Evolutionary conservation across 2,329 filamentous ascomycete genomes (phyloP).

Genomic region (Scorias spongiosa): DNA sequence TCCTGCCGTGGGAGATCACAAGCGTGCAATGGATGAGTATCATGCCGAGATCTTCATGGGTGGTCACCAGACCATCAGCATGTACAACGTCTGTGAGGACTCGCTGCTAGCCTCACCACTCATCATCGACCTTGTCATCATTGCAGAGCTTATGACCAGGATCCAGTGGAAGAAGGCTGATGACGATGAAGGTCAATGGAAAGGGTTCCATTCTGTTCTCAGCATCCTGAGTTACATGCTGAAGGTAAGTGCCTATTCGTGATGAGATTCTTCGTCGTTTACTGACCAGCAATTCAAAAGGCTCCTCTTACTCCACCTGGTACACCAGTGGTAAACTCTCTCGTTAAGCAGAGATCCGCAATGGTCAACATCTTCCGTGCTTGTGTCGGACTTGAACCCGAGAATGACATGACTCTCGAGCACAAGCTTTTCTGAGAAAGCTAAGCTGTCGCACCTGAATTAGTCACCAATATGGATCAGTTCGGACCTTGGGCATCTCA

Average conservation of each 20-base stretch:
- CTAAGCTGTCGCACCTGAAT: not conserved
- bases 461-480: too few species aligned
- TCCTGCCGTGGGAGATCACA: slow-evolving; percentile 97
- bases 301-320: slow-evolving; percentile 87
- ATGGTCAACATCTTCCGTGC: slow-evolving; percentile 98
- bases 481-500: too few species aligned
- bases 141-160: slow-evolving; percentile 96
- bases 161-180: slow-evolving; percentile 65
- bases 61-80: slow-evolving; percentile 91
- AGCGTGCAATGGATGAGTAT: slow-evolving; percentile 97
- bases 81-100: slow-evolving; percentile 99
- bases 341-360: slow-evolving; percentile 89
- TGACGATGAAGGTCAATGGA: slow-evolving; percentile 49
- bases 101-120: slow-evolving; percentile 88
- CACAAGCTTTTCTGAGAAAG: slow-evolving; percentile 68
- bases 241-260: slow-evolving; percentile 26
- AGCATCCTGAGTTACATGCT: slow-evolving; percentile 99
- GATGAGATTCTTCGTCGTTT: not conserved
- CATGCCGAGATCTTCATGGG: slow-evolving; percentile 99
- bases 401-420: slow-evolving; percentile 97
- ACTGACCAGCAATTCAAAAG: slow-evolving; percentile 27
- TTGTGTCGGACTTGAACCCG: slow-evolving; percentile 88
- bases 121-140: slow-evolving; percentile 88
- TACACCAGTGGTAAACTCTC: slow-evolving; percentile 86
- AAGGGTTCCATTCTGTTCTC: slow-evolving; percentile 91